Evolutionary conservation across 768 basidiomycete species (phyloP), one percentile per base, ranked within the genome.

Genomic region (Suillus decipiens): DNA sequence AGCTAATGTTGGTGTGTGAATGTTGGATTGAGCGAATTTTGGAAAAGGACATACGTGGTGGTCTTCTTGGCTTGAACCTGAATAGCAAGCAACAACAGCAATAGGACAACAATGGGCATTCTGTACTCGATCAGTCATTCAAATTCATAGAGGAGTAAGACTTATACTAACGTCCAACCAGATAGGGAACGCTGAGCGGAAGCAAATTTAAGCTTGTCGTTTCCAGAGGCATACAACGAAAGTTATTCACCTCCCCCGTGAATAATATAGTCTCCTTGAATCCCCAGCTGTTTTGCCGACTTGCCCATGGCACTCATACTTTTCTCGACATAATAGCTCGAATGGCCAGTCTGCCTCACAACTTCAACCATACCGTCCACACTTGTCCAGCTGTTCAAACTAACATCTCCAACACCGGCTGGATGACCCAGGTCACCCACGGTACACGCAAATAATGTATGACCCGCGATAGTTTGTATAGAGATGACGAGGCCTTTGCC

Each of bases 81-180:
- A 93, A 74, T 90, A 93, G 67, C 88, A 89, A 5, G 88, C 91
- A 33, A 84, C 86, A 19, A 93, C 77, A 7, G 87, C 92, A 62
- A 93, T 91, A 1, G 92, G 92, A 72, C 90, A 91, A 68, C 89
- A 91, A n/a, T 84, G 86, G 15, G 89, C 89, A 64, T 90, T 92
- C 92, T 93, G 67, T 50, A 19, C 59, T 67, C 19, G 3, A 59
- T 59, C 58, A 58, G 54, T 48, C 60, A 51, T 61, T 53, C 42
- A 60, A 50, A 36, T 33, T 41, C 56, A 41, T 56, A 50, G 34
- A 51, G 22, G 41, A 45, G 39, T 45, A 37, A 50, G 19, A 31
- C 15, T 28, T 50, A 22, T 31, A 62, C 74, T 68, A 72, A 89
- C 91, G 82, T 92, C 88, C 62, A 93, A 76, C 90, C 91, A 93